Conservation (phyloP, 2,329 filamentous ascomycete species). For the Ophiostoma ulmi region DNA sequence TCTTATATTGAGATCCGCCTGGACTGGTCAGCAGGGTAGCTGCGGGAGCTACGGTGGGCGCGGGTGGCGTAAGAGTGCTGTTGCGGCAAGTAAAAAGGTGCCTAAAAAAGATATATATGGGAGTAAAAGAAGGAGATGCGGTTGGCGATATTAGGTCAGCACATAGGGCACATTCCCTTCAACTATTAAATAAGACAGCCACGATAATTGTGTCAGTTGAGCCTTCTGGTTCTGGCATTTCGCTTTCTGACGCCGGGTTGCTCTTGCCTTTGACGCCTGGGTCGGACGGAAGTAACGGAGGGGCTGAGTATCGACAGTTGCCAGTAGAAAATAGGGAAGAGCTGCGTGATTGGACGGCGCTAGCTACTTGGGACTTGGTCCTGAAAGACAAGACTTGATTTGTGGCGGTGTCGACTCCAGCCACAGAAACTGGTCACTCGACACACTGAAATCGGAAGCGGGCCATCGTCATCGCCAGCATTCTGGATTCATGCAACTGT, state of each 20-base stretch:
- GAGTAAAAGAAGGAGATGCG: not conserved
- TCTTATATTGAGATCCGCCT: not conserved
- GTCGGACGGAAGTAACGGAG: constrained; percentile 23
- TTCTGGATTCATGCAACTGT: not conserved
- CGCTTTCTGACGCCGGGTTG: not conserved
- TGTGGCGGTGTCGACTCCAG: constrained; percentile 10
- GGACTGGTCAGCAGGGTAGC: not conserved
- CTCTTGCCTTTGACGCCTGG: not conserved
- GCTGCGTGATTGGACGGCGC: not conserved
- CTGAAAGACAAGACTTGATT: not conserved
- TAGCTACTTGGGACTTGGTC: not conserved
- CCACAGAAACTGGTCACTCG: not conserved
- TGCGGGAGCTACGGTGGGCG: constrained; percentile 4
- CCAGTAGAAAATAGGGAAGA: not conserved
- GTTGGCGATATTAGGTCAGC: not conserved
- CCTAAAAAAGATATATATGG: not conserved
- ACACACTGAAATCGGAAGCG: not conserved
- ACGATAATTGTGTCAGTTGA: not conserved
- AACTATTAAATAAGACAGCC: not conserved
- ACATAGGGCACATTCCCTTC: not conserved
- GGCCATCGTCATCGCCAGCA: constrained; percentile 9
- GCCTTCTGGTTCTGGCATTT: not conserved
- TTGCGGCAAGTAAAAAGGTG: not conserved
- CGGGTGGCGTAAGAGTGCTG: not conserved
- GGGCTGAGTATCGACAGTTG: constrained; percentile 19